Evolutionary conservation across 73 alveolate species (phyloP).

Genomic region (Breviolum minutum): DNA sequence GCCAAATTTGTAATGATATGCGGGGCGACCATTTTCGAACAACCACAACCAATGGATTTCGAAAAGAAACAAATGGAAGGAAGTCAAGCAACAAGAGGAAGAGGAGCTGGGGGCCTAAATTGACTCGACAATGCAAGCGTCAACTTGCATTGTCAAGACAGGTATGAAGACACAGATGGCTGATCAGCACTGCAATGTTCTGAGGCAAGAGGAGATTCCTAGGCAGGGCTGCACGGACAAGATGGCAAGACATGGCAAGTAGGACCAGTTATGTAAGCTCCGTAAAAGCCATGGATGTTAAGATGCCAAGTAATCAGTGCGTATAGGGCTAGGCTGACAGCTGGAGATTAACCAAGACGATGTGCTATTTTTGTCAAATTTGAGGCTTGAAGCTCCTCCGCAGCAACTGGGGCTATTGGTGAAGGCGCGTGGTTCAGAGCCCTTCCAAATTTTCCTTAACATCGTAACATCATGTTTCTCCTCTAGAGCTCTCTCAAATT

Average conservation of each 20-base stretch:
- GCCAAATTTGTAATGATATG: neutral
- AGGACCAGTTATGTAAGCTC: too few species aligned
- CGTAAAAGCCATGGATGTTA: too few species aligned
- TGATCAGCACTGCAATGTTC: neutral
- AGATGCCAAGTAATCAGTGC: too few species aligned
- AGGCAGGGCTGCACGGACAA: neutral
- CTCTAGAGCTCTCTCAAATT: neutral
- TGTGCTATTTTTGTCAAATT: neutral
- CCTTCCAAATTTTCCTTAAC: too few species aligned
- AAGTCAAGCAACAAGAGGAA: neutral
- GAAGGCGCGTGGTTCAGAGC: neutral
- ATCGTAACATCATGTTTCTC: too few species aligned
- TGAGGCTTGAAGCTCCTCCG: constrained; percentile 85
- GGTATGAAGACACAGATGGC: too few species aligned
- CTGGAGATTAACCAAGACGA: neutral
- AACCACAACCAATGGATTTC: neutral
- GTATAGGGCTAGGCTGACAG: too few species aligned
- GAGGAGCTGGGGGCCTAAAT: constrained; percentile 4
- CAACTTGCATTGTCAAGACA: neutral
- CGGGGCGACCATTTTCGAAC: neutral
- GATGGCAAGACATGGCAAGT: too few species aligned
- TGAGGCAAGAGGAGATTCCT: constrained; percentile 74
- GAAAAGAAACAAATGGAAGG: neutral
- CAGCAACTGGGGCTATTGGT: constrained; percentile 77
- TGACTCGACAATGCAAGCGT: neutral